A percentile compares a stretch with the other conserved stretches of the same genome.
Conservation (phyloP, 108 stramenopile genomes). For the Craspedostauros australis region DNA sequence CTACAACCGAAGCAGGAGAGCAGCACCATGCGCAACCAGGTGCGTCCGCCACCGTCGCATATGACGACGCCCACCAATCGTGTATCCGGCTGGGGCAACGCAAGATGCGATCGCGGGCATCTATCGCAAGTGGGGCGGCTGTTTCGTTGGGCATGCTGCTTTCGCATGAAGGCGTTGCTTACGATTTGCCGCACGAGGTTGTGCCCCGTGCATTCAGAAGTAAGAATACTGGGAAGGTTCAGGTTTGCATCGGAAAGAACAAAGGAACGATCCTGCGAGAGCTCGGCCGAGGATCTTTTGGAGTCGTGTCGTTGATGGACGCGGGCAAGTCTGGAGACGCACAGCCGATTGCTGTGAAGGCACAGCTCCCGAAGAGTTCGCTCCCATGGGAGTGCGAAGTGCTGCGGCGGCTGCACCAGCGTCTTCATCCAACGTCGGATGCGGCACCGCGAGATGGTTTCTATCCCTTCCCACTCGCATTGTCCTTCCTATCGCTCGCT, state of each 20-base stretch:
- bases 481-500: conserved; percentile 50
- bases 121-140: no score
- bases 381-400: conserved; percentile 65
- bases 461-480: conserved; percentile 51
- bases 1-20: no score
- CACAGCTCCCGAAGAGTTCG: conserved; percentile 63
- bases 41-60: no score
- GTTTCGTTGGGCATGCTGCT: conserved; percentile 1
- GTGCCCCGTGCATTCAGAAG: conserved; percentile 13
- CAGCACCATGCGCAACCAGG: no score
- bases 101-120: no score
- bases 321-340: neutral
- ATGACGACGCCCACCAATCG: no score
- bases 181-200: conserved; percentile 1
- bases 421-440: conserved; percentile 17
- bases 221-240: conserved; percentile 15
- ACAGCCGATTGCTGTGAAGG: conserved; percentile 55
- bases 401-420: conserved; percentile 35
- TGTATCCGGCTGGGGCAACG: no score
- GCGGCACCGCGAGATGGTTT: neutral
- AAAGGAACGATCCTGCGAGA: conserved; percentile 38
- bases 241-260: conserved; percentile 42
- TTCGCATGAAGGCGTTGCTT: neutral
- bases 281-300: conserved; percentile 70
- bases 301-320: conserved; percentile 53